Conservation (phyloP, 306 rosid species). For the Fagus sylvatica region DNA sequence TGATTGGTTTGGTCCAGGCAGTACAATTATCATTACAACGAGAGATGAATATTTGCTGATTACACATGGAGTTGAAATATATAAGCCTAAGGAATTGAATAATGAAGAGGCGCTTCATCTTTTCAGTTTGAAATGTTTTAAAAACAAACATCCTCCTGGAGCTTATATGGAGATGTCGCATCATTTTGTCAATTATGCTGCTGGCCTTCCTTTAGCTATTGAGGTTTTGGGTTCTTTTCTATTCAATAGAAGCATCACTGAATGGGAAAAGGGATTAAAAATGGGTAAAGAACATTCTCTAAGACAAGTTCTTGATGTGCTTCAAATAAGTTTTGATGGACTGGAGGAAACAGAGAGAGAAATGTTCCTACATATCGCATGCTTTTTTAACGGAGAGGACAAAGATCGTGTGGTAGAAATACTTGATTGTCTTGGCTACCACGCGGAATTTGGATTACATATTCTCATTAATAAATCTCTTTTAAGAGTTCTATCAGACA, state of each 20-base stretch:
- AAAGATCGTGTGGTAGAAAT: neutral
- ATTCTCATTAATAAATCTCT: conserved; percentile 26
- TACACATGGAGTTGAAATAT: conserved; percentile 7
- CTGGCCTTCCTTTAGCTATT: conserved; percentile 36
- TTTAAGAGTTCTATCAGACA: neutral
- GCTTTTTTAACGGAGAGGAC: conserved; percentile 17
- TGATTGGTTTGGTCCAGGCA: conserved; percentile 38
- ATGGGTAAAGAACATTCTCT: conserved; percentile 1
- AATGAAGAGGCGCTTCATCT: conserved; percentile 32
- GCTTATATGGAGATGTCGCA: neutral
- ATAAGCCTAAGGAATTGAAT: conserved; percentile 20
- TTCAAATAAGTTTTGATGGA: conserved; percentile 29
- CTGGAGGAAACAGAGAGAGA: conserved; percentile 13
- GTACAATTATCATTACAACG: conserved; percentile 39
- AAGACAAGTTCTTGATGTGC: no score
- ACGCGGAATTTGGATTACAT: conserved; percentile 1
- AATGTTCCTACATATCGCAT: conserved; percentile 34
- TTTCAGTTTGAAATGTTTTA: conserved; percentile 28
- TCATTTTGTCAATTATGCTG: conserved; percentile 16
- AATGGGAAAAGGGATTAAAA: conserved; percentile 28
- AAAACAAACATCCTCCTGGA: neutral
- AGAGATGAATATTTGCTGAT: conserved; percentile 21
- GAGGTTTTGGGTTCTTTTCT: conserved; percentile 36
- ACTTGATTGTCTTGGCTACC: neutral
- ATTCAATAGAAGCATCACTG: neutral